A percentile compares a stretch with the other conserved stretches of the same genome.
phyloP scores from a whole-genome alignment of 768 basidiomycete species.

The Mrakia frigida region DNA sequence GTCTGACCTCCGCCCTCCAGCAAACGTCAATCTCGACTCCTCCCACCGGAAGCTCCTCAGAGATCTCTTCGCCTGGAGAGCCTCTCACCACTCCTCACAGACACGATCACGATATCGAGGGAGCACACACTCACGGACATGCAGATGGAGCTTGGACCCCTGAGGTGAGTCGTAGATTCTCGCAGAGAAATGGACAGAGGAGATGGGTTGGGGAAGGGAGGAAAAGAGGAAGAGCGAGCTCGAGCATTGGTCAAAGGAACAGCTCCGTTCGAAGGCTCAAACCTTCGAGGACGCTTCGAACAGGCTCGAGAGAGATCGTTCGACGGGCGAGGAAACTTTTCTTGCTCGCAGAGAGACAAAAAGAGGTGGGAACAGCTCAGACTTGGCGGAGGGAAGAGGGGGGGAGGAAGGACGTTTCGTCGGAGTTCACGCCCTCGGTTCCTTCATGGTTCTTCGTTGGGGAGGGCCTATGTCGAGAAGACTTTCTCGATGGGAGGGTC shows the following conservation, averaged over 20 bases:
- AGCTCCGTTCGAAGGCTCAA: too few relatives aligned
- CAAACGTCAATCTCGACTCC: slow-evolving; percentile 14
- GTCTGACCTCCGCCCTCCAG: slow-evolving; percentile 37
- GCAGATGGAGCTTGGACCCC: slow-evolving; percentile 40
- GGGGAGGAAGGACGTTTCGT: too few relatives aligned
- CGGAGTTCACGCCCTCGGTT: too few relatives aligned
- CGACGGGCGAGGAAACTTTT: too few relatives aligned
- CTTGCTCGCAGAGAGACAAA: background rate
- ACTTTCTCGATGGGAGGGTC: too few relatives aligned
- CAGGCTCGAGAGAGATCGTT: background rate
- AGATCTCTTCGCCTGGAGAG: slow-evolving; percentile 1
- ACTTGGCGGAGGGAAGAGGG: too few relatives aligned
- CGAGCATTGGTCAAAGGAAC: too few relatives aligned
- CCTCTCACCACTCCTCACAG: slow-evolving; percentile 48
- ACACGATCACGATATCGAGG: slow-evolving; percentile 50
- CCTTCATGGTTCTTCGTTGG: too few relatives aligned
- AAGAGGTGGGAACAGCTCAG: background rate
- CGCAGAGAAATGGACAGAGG: background rate
- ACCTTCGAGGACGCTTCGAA: too few relatives aligned
- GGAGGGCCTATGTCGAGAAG: too few relatives aligned
- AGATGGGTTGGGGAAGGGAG: too few relatives aligned
- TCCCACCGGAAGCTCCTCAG: background rate
- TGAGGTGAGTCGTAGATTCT: slow-evolving; percentile 44
- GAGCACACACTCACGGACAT: slow-evolving; percentile 46
- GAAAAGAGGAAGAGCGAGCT: background rate